Evolutionary conservation across 169 alveolate species (phyloP).

Genomic region (Plasmodium gonderi): DNA sequence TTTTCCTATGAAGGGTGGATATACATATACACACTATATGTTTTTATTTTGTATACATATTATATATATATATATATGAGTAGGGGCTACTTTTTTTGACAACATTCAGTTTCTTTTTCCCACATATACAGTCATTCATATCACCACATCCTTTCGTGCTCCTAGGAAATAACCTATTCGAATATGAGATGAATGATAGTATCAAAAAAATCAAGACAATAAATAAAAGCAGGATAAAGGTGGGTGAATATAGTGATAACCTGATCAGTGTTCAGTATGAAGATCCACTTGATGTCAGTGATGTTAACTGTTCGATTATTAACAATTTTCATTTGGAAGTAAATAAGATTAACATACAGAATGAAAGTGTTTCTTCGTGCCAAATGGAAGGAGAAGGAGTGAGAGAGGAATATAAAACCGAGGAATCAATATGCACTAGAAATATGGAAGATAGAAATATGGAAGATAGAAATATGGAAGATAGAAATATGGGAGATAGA

Average conservation of each 20-base stretch:
- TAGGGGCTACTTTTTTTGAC: no score
- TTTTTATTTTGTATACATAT: no score
- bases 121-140: not conserved
- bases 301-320: conserved; percentile 34
- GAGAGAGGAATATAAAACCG: not conserved
- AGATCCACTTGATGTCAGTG: conserved; percentile 47
- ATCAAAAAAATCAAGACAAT: conserved; percentile 40
- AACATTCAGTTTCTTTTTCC: not conserved
- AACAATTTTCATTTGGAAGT: conserved; percentile 7
- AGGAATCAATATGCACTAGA: not conserved
- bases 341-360: not conserved
- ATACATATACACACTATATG: no score
- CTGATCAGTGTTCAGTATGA: conserved; percentile 11
- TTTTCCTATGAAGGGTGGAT: no score
- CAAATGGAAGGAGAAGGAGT: not conserved
- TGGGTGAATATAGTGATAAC: conserved; percentile 10
- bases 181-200: conserved; percentile 32
- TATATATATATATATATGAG: no score
- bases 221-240: conserved; percentile 8
- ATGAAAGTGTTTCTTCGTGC: conserved; percentile 18
- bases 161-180: conserved; percentile 46
- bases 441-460: not conserved
- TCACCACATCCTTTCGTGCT: not conserved
- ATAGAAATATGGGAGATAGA: no score
- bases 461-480: no score